Conservation (phyloP, 352 stramenopile genomes). For the Phytophthora ramorum region DNA sequence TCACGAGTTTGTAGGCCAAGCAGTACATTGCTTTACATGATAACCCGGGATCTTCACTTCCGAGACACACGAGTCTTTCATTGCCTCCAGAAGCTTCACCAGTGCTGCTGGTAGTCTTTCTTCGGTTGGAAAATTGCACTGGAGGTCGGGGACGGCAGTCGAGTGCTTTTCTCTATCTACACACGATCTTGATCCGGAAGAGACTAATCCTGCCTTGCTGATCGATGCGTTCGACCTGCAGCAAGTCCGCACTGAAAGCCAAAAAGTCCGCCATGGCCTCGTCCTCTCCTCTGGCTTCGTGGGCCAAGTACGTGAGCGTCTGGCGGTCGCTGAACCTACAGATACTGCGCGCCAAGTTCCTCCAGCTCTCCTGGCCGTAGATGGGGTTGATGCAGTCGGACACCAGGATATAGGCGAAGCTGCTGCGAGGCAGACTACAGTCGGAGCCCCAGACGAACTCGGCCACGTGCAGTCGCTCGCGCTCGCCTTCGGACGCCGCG, state of each 20-base stretch:
- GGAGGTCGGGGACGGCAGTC: too few relatives aligned
- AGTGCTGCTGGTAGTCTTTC: too few relatives aligned
- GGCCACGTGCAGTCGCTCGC: slow-evolving; percentile 41
- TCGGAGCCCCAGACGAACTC: slow-evolving; percentile 75
- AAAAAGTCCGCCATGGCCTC: slow-evolving; percentile 79
- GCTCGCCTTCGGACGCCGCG: slow-evolving; percentile 43
- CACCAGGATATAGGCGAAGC: slow-evolving; percentile 73
- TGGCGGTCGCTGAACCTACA: slow-evolving; percentile 50
- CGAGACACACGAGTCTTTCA: too few relatives aligned
- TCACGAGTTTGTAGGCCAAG: slow-evolving; percentile 59
- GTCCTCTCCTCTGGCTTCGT: slow-evolving; percentile 78
- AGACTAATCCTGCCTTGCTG: slow-evolving; percentile 52
- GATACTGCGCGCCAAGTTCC: slow-evolving; percentile 78
- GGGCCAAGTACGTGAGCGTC: slow-evolving; percentile 74
- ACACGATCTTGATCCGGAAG: slow-evolving; percentile 55
- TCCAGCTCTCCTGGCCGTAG: slow-evolving; percentile 83
- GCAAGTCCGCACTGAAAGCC: slow-evolving; percentile 45
- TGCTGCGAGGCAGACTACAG: slow-evolving; percentile 29
- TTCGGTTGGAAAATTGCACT: too few relatives aligned
- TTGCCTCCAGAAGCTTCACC: too few relatives aligned
- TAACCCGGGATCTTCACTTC: too few relatives aligned
- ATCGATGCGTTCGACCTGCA: slow-evolving; percentile 54
- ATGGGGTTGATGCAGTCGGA: slow-evolving; percentile 91
- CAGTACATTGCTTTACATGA: too few relatives aligned
- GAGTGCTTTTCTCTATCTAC: slow-evolving; percentile 30